A percentile compares a stretch with the other conserved stretches of the same genome.
Evolutionary conservation across 257 asterid genomes (phyloP).

Genomic region (Solanum virginianum): DNA sequence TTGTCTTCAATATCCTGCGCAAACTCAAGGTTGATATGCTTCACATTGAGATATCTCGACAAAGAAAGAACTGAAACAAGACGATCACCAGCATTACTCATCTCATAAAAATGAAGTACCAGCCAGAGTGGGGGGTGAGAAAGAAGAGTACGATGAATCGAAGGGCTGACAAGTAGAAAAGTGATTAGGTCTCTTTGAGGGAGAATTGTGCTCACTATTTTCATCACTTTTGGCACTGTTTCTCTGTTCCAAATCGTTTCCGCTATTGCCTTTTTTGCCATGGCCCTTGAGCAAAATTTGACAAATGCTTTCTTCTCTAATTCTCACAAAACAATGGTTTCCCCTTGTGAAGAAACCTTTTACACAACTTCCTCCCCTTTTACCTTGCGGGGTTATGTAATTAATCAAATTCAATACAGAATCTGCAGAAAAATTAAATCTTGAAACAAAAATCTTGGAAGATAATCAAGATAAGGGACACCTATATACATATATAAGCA

Average conservation of each 20-base stretch:
- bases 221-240: constrained; percentile 66
- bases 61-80: constrained; percentile 79
- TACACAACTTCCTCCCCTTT: too few species aligned
- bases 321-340: too few species aligned
- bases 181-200: constrained; percentile 60
- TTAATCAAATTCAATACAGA: too few species aligned
- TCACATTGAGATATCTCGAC: constrained; percentile 73
- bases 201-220: constrained; percentile 63
- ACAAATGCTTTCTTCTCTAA: too few species aligned
- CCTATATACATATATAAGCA: too few species aligned
- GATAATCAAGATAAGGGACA: too few species aligned
- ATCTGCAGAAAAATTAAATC: too few species aligned
- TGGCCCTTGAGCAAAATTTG: background rate
- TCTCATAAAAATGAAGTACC: constrained; percentile 88
- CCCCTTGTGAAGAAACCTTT: too few species aligned
- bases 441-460: too few species aligned
- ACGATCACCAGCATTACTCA: constrained; percentile 67
- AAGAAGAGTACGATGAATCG: constrained; percentile 45
- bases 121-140: constrained; percentile 76
- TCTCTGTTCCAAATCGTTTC: constrained; percentile 57
- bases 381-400: too few species aligned
- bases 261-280: constrained; percentile 2
- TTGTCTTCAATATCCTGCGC: constrained; percentile 73
- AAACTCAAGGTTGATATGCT: constrained; percentile 84
- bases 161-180: constrained; percentile 59